Conservation (phyloP, 805 yeast species). For the Metschnikowia drakensbergensis region DNA sequence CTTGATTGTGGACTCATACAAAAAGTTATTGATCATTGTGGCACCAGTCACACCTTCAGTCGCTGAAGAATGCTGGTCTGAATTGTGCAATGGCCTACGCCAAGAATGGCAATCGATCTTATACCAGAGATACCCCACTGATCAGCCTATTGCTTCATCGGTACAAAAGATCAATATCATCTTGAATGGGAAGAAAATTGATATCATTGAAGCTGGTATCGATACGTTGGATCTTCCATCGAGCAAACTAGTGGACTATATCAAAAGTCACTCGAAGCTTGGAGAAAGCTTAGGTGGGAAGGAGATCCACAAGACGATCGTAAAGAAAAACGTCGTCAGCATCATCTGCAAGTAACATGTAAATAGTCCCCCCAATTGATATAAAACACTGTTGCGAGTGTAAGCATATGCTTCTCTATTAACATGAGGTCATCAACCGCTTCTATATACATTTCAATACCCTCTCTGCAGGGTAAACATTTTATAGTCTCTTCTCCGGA, state of each 20-base stretch:
- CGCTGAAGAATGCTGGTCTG: constrained; percentile 80
- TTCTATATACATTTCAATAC: constrained; percentile 19
- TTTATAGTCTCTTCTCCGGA: constrained; percentile 33
- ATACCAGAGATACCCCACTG: constrained; percentile 61
- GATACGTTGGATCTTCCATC: constrained; percentile 38
- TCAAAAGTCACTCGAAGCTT: constrained; percentile 7
- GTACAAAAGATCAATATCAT: constrained; percentile 52
- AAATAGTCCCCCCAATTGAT: background rate
- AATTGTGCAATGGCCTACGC: constrained; percentile 14
- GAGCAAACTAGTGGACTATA: constrained; percentile 49
- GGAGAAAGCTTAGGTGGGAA: constrained; percentile 37
- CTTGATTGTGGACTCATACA: constrained; percentile 46
- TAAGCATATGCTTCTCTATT: background rate
- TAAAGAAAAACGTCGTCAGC: constrained; percentile 49
- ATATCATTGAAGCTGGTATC: constrained; percentile 35
- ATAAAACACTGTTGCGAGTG: background rate
- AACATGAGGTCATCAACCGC: background rate
- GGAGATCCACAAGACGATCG: constrained; percentile 49
- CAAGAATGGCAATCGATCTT: constrained; percentile 48
- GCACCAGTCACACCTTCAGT: constrained; percentile 81
- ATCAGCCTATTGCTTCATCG: constrained; percentile 39
- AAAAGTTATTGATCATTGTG: constrained; percentile 56
- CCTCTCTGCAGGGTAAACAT: constrained; percentile 31
- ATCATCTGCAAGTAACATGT: constrained; percentile 23
- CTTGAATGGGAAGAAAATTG: constrained; percentile 68